These are phyloP conservation scores for Nakazawaea molendinolei DNA, from an alignment of 805 yeast genomes.

Conservation along the genomic window DNA sequence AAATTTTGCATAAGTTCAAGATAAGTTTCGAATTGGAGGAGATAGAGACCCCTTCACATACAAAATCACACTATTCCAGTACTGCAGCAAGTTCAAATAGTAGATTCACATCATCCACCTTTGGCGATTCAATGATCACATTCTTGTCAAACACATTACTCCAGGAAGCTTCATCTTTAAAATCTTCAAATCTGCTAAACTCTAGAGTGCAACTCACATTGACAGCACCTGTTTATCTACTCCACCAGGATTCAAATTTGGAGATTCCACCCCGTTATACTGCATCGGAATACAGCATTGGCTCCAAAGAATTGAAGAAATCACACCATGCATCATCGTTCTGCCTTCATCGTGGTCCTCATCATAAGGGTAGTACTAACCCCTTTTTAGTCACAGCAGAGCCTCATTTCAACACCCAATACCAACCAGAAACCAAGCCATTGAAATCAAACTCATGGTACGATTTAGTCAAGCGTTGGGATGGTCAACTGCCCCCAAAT, in stretches of 20 bases:
- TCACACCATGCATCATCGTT: background rate
- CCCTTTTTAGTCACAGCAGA: background rate
- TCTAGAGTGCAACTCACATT: too few species aligned
- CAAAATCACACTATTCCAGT: too few species aligned
- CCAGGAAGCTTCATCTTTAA: too few species aligned
- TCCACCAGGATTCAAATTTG: constrained; percentile 4
- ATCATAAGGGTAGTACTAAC: background rate
- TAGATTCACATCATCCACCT: too few species aligned
- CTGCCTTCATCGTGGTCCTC: background rate
- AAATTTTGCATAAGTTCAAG: constrained; percentile 19
- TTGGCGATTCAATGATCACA: too few species aligned
- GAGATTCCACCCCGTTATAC: constrained; percentile 6
- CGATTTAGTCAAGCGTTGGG: background rate
- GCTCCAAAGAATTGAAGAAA: too few species aligned
- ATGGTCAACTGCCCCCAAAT: background rate
- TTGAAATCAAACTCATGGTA: constrained; percentile 1
- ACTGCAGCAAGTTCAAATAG: too few species aligned
- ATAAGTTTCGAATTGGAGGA: constrained; percentile 10
- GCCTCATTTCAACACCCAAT: background rate
- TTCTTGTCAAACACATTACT: too few species aligned
- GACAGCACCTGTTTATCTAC: constrained; percentile 6
- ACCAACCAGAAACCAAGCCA: background rate
- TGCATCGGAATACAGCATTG: too few species aligned
- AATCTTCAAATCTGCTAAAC: too few species aligned
- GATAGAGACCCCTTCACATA: background rate